Evolutionary conservation across 345 rosid species (phyloP).

Genomic region (Dovyalis caffra): DNA sequence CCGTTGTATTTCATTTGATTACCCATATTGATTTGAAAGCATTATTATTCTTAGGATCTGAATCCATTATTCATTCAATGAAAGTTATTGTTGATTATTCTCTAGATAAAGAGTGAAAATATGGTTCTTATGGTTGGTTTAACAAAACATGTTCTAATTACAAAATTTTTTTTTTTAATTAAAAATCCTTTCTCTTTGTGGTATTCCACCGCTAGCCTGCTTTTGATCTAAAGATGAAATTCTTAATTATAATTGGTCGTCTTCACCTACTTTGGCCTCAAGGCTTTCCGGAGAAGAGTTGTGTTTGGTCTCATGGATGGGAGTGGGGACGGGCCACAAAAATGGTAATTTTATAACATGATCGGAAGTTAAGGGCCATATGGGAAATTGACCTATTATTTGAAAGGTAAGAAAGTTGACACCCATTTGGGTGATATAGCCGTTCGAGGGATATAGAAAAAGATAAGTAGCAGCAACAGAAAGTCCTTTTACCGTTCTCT

Average conservation of each 20-base stretch:
- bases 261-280: neutral
- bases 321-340: neutral
- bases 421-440: neutral
- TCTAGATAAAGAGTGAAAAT: too few species aligned
- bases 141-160: too few species aligned
- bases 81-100: too few species aligned
- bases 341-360: neutral
- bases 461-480: neutral
- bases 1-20: too few species aligned
- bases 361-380: neutral
- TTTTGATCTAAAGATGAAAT: conserved; percentile 11
- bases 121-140: too few species aligned
- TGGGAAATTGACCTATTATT: too few species aligned
- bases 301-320: neutral
- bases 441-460: neutral
- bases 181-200: neutral
- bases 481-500: neutral
- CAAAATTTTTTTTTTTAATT: too few species aligned
- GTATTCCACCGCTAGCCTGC: neutral
- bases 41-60: too few species aligned
- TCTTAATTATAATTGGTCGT: conserved; percentile 3
- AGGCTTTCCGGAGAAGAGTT: too few species aligned
- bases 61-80: too few species aligned
- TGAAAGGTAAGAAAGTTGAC: too few species aligned
- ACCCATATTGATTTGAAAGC: too few species aligned